Evolutionary conservation across 2,329 filamentous ascomycete genomes (phyloP).

Genomic region (Venturiaceae sp.): DNA sequence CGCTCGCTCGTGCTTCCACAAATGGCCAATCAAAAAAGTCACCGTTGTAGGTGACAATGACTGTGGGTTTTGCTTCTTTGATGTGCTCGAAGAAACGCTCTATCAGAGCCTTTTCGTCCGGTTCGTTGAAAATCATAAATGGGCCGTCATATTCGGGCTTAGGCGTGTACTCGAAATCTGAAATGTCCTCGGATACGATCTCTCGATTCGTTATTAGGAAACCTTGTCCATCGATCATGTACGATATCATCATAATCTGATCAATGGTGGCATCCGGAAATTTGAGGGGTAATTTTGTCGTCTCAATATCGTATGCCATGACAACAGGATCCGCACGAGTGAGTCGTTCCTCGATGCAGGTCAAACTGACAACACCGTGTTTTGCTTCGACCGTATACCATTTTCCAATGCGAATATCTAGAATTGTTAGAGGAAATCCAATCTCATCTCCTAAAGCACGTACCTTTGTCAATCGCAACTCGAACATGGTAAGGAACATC

Average conservation of each 20-base stretch:
- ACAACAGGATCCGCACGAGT: slow-evolving; percentile 93
- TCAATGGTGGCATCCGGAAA: slow-evolving; percentile 92
- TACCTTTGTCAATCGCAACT: slow-evolving; percentile 91
- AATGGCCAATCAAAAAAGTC: slow-evolving; percentile 99
- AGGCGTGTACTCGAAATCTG: slow-evolving; percentile 96
- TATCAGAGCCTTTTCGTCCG: slow-evolving; percentile 76
- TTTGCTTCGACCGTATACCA: slow-evolving; percentile 97
- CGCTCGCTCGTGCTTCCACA: slow-evolving; percentile 83
- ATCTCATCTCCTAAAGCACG: slow-evolving; percentile 9
- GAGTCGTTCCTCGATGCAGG: slow-evolving; percentile 76
- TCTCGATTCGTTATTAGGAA: slow-evolving; percentile 97
- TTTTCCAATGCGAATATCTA: slow-evolving; percentile 89
- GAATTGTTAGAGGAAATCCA: not conserved
- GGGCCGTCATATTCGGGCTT: slow-evolving; percentile 91
- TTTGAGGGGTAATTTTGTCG: slow-evolving; percentile 88
- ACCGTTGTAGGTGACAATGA: slow-evolving; percentile 99
- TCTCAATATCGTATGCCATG: slow-evolving; percentile 99
- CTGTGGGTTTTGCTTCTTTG: slow-evolving; percentile 86
- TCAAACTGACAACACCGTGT: slow-evolving; percentile 76
- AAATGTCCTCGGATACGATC: slow-evolving; percentile 94
- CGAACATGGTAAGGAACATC: slow-evolving; percentile 98
- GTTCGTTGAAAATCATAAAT: slow-evolving; percentile 98
- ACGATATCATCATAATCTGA: slow-evolving; percentile 99
- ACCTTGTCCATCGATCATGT: slow-evolving; percentile 98
- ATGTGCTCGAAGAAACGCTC: slow-evolving; percentile 94